These are phyloP conservation scores for Nasturtium officinale DNA, from an alignment of 345 rosid species.

Conservation along the genomic window DNA sequence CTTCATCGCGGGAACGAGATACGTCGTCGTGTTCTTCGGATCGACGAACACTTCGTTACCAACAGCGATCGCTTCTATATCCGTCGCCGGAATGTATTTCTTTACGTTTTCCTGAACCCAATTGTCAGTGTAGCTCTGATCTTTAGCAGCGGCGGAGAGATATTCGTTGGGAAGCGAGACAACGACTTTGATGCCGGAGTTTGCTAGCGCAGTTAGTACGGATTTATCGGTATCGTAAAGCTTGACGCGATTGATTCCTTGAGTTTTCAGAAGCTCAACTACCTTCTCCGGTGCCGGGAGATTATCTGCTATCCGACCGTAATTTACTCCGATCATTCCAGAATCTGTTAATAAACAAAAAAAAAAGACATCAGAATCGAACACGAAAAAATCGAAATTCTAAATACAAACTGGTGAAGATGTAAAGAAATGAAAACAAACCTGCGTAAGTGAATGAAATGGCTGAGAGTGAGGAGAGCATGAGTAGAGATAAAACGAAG, in stretches of 20 bases:
- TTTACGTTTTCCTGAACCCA: slow-evolving; percentile 78
- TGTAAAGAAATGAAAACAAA: slow-evolving; percentile 1
- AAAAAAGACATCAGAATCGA: slow-evolving; percentile 9
- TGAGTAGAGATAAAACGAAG: slow-evolving; percentile 13
- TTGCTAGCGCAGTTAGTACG: slow-evolving; percentile 68
- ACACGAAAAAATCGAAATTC: not conserved
- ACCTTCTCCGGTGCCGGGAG: slow-evolving; percentile 73
- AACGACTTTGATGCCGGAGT: slow-evolving; percentile 64
- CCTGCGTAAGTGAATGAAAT: slow-evolving; percentile 48
- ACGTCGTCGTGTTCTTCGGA: slow-evolving; percentile 62
- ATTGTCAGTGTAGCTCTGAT: slow-evolving; percentile 69
- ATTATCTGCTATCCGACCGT: slow-evolving; percentile 77
- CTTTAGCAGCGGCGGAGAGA: slow-evolving; percentile 66
- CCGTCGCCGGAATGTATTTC: slow-evolving; percentile 59
- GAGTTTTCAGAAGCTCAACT: slow-evolving; percentile 64
- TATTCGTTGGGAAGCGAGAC: slow-evolving; percentile 83
- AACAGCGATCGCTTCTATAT: slow-evolving; percentile 78
- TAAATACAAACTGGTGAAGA: slow-evolving; percentile 24
- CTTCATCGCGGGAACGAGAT: slow-evolving; percentile 83
- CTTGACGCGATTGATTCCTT: slow-evolving; percentile 63
- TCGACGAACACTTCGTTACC: slow-evolving; percentile 94
- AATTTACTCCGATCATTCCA: slow-evolving; percentile 76
- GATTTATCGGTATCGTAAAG: slow-evolving; percentile 72
- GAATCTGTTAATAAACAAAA: slow-evolving; percentile 42
- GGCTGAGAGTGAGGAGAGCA: slow-evolving; percentile 45